Conservation (phyloP, 352 stramenopile species). For the Pythium coloratum region DNA sequence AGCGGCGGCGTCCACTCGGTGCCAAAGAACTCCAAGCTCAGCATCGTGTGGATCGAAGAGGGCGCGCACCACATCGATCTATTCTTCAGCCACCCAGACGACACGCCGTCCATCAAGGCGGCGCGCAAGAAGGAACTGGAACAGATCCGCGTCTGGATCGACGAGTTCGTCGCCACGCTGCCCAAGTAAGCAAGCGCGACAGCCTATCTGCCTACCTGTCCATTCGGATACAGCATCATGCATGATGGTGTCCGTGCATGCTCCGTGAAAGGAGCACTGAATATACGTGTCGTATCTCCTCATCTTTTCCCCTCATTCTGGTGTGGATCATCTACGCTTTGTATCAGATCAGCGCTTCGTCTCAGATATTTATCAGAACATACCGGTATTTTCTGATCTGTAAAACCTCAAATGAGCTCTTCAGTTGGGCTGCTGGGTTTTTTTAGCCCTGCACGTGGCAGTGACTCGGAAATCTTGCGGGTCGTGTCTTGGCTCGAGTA, state of each 20-base stretch:
- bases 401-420: not conserved
- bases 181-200: not conserved
- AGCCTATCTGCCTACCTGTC: not conserved
- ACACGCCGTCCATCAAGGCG: slow-evolving; percentile 75
- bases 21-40: slow-evolving; percentile 53
- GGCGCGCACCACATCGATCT: slow-evolving; percentile 91
- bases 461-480: slow-evolving; percentile 13
- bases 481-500: not conserved
- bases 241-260: not conserved
- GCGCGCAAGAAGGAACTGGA: slow-evolving; percentile 78
- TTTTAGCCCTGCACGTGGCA: slow-evolving; percentile 10
- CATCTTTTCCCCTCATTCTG: too few relatives aligned
- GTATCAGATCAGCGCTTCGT: not conserved
- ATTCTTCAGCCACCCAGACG: slow-evolving; percentile 89
- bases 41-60: slow-evolving; percentile 70
- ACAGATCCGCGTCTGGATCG: slow-evolving; percentile 84
- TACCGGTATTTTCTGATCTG: not conserved
- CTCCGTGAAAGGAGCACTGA: not conserved
- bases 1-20: slow-evolving; percentile 79
- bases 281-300: not conserved
- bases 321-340: not conserved
- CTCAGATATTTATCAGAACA: not conserved
- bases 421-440: slow-evolving; percentile 1
- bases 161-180: slow-evolving; percentile 46
- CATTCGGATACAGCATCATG: not conserved